phyloP scores from a whole-genome alignment of 345 rosid species.

The Laguncularia racemosa region DNA sequence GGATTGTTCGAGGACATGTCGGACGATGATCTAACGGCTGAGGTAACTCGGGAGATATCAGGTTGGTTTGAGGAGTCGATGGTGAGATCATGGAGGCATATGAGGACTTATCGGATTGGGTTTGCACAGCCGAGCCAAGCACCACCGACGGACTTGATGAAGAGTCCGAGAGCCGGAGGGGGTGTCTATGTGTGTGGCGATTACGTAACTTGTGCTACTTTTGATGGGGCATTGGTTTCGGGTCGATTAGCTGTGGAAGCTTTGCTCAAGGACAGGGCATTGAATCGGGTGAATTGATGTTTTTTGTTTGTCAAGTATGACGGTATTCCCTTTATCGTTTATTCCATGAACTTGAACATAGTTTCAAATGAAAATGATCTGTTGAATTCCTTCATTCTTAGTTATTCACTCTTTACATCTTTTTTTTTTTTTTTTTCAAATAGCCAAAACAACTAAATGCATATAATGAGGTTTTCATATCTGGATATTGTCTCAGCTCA shows the following conservation, averaged over 20 bases:
- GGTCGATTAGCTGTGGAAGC: slow-evolving; percentile 81
- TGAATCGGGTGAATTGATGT: not conserved
- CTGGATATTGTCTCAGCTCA: too few species aligned
- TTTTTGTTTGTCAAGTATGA: too few species aligned
- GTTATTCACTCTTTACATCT: too few species aligned
- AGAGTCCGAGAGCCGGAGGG: slow-evolving; percentile 30
- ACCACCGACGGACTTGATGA: slow-evolving; percentile 67
- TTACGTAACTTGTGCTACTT: slow-evolving; percentile 71
- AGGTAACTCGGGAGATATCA: slow-evolving; percentile 49
- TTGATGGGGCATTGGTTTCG: slow-evolving; percentile 86
- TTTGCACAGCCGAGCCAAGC: slow-evolving; percentile 85
- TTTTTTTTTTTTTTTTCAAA: too few species aligned
- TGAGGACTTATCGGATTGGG: slow-evolving; percentile 60
- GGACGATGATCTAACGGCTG: slow-evolving; percentile 40
- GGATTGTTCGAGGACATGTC: slow-evolving; percentile 46
- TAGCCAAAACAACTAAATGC: too few species aligned
- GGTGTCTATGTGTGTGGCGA: slow-evolving; percentile 71
- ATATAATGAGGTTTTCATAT: too few species aligned
- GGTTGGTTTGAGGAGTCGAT: slow-evolving; percentile 56
- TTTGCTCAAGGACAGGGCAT: slow-evolving; percentile 35
- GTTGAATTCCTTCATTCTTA: too few species aligned
- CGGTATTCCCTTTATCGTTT: too few species aligned
- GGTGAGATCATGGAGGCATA: slow-evolving; percentile 62
- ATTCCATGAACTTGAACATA: too few species aligned
- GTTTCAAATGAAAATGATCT: too few species aligned